Base-by-base conservation (phyloP, 2,329 filamentous ascomycete species). In the Talaromyces sp. region DNA sequence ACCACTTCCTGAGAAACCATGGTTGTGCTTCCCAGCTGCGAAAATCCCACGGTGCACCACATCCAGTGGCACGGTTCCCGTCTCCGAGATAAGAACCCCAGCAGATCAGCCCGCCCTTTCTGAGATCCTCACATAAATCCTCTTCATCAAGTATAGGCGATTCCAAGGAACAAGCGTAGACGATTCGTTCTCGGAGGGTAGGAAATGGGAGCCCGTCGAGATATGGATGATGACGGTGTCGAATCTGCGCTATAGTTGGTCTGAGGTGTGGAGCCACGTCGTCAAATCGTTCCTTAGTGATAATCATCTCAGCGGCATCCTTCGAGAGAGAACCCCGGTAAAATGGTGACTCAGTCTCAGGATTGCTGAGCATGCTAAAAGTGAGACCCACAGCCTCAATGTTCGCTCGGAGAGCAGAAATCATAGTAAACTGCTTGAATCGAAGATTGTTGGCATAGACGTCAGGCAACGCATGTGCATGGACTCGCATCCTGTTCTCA, bases 1-100 rank as follows among this genome's bases (percentile, higher is more conserved):
- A 70, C 67, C 78, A 79, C 65, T 80, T 80, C 22, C 75, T 72
- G 34, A 80, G 67, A 63, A 80, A 80, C 79, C 79, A 80, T 3
- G 73, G 66, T 64, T 75, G 74, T 3, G 78, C 78, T 67, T 80
- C 79, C 79, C 79, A 80, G 66, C 76, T 78, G 8, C 78, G 73
- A 45, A 70, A 72, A 58, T 79, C 78, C 79, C 79, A 80, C 0
- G 79, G 74, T n/a, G 79, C 74, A 13, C 74, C 73, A 11, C 75
- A 69, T 70, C 79, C 78, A 36, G 51, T 58, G 7, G 62, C 51
- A 27, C 22, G 11, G 36, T 64, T 45, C 11, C 36, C 38, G 19
- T 58, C 53, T 45, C 51, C 36, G 19, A 47, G 29, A 22, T 56
- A 47, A 25, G 49, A 64, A 2, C 62, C 62, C 62, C 62, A 64